Percentiles rank a stretch among this genome's conserved stretches.
phyloP scores from a whole-genome alignment of 2,329 filamentous ascomycete species.

The Colletotrichum graminicola region DNA sequence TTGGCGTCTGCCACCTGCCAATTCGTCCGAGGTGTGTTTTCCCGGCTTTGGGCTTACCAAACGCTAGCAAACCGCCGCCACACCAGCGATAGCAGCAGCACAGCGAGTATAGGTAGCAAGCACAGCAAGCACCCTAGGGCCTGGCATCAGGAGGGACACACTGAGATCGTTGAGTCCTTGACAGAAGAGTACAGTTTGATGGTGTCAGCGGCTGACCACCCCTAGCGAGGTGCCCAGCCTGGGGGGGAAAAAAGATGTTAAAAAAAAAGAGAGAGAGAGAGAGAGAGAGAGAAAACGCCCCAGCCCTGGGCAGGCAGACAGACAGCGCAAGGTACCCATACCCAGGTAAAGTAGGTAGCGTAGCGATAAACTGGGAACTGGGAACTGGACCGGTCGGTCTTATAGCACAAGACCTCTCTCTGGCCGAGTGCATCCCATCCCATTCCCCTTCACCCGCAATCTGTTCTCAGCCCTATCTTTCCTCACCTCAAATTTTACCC shows the following conservation, averaged over 20 bases:
- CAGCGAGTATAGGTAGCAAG: neutral
- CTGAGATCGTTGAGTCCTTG: neutral
- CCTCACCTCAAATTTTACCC: constrained; percentile 42
- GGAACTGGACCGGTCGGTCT: constrained; percentile 8
- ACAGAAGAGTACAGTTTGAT: constrained; percentile 3
- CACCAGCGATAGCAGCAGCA: constrained; percentile 11
- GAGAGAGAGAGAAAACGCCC: neutral
- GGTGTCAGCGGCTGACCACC: constrained; percentile 31
- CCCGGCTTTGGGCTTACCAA: constrained; percentile 18
- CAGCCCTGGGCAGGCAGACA: constrained; percentile 8
- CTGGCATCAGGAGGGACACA: neutral
- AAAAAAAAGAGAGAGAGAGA: too few species aligned
- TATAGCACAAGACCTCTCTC: constrained; percentile 16
- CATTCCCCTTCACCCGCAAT: constrained; percentile 40
- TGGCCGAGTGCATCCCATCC: constrained; percentile 43
- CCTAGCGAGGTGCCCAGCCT: constrained; percentile 9
- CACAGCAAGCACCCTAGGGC: neutral
- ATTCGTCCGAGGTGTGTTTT: constrained; percentile 35
- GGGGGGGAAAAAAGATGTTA: too few species aligned
- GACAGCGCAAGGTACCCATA: neutral
- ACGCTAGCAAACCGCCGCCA: neutral
- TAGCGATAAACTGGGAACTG: constrained; percentile 28
- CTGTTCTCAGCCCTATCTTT: constrained; percentile 48
- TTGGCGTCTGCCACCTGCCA: constrained; percentile 38
- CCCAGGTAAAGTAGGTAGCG: neutral